phyloP scores from a whole-genome alignment of 257 asterid genomes.

The Nicotiana sylvestris region DNA sequence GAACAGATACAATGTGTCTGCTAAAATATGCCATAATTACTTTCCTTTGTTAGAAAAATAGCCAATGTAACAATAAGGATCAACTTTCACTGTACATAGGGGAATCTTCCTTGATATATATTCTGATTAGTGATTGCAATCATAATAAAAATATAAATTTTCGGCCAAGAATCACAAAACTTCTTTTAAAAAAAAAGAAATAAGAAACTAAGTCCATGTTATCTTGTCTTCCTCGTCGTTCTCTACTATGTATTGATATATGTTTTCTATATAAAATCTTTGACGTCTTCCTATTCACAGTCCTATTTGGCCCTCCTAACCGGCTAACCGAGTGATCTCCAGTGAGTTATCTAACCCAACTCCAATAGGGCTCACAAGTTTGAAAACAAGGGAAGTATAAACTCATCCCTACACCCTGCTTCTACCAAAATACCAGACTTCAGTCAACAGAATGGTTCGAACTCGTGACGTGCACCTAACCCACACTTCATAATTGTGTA shows the following conservation, averaged over 20 bases:
- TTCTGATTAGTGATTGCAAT: neutral
- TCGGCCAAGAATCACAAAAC: neutral
- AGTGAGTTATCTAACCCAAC: neutral
- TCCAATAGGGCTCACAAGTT: neutral
- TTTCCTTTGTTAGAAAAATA: neutral
- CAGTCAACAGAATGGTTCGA: neutral
- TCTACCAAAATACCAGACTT: neutral
- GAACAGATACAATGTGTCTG: neutral
- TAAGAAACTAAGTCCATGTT: neutral
- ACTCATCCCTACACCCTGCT: neutral
- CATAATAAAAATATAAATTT: neutral
- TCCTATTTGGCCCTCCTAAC: neutral
- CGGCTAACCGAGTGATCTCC: neutral
- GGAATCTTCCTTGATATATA: neutral
- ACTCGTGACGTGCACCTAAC: neutral
- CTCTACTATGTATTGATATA: neutral
- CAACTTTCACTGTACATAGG: neutral
- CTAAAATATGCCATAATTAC: neutral
- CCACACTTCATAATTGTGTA: neutral
- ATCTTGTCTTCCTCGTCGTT: neutral
- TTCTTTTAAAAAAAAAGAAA: neutral
- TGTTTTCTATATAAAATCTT: neutral
- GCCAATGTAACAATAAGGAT: neutral
- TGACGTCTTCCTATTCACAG: neutral
- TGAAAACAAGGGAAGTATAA: neutral